A percentile compares a stretch with the other conserved stretches of the same genome.
Conservation (phyloP, 306 rosid genomes). For the Fagus sylvatica region DNA sequence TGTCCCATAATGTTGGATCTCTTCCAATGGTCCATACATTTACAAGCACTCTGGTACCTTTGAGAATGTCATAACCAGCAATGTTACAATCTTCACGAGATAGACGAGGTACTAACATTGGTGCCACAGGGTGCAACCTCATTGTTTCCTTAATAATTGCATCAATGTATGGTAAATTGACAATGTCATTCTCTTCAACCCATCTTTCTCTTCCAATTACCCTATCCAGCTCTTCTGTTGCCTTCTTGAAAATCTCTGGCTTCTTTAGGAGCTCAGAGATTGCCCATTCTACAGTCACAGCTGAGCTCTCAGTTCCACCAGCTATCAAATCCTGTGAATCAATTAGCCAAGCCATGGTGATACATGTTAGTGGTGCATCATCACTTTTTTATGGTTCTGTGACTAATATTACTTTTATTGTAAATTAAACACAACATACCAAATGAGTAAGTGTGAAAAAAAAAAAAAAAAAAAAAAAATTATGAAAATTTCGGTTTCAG, state of each 20-base stretch:
- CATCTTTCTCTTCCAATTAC: conserved; percentile 76
- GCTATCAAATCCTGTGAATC: conserved; percentile 61
- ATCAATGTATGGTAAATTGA: conserved; percentile 47
- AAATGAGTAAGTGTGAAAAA: not conserved
- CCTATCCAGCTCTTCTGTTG: conserved; percentile 62
- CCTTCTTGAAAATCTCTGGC: conserved; percentile 60
- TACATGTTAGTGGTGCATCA: no score
- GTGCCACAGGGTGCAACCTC: conserved; percentile 88
- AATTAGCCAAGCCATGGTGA: not conserved
- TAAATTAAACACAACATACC: no score
- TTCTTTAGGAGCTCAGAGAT: conserved; percentile 55
- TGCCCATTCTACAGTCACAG: conserved; percentile 77
- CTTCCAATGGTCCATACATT: conserved; percentile 65
- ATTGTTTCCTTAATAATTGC: conserved; percentile 67
- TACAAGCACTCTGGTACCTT: conserved; percentile 58
- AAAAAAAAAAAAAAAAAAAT: no score
- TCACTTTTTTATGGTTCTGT: no score
- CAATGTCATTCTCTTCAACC: conserved; percentile 82
- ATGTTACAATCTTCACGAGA: conserved; percentile 45
- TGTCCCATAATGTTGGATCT: conserved; percentile 69
- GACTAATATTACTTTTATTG: no score
- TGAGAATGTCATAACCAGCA: conserved; percentile 63
- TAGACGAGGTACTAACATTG: conserved; percentile 69
- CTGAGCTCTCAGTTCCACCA: conserved; percentile 82
- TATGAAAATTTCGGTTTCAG: no score